Evolutionary conservation across 805 yeast species (phyloP).

Genomic region (Candida chauliodis): DNA sequence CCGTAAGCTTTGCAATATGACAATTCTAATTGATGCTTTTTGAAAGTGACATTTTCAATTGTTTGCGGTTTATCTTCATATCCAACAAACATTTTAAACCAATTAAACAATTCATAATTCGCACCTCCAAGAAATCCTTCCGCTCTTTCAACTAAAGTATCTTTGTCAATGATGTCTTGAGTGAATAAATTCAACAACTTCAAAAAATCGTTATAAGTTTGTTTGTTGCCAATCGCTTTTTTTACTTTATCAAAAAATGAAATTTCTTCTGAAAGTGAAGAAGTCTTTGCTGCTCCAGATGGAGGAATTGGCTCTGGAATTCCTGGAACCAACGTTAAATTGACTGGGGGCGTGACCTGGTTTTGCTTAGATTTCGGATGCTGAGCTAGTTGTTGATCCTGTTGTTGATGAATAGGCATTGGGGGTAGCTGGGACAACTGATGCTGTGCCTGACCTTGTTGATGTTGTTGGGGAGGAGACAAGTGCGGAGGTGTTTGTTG

Average conservation of each 20-base stretch:
- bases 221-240: slow-evolving; percentile 82
- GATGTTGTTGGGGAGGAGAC: slow-evolving; percentile 17
- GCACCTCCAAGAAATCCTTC: slow-evolving; percentile 79
- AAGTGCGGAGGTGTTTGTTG: slow-evolving; percentile 8
- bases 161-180: slow-evolving; percentile 84
- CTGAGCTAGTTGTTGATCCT: slow-evolving; percentile 20
- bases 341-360: slow-evolving; percentile 33
- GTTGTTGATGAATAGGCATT: slow-evolving; percentile 38
- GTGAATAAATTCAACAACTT: slow-evolving; percentile 84
- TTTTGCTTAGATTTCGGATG: slow-evolving; percentile 16
- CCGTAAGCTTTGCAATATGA: slow-evolving; percentile 92
- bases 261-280: slow-evolving; percentile 78
- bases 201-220: slow-evolving; percentile 86
- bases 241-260: slow-evolving; percentile 90
- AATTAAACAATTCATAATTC: slow-evolving; percentile 71
- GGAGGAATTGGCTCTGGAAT: slow-evolving; percentile 77
- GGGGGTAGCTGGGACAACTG: slow-evolving; percentile 40
- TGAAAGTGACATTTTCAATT: slow-evolving; percentile 83
- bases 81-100: slow-evolving; percentile 93
- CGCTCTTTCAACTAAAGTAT: slow-evolving; percentile 75
- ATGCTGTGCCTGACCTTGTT: slow-evolving; percentile 24
- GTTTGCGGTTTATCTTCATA: slow-evolving; percentile 79
- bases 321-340: slow-evolving; percentile 77
- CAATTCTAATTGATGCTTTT: slow-evolving; percentile 87
- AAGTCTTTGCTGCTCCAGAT: slow-evolving; percentile 39